Evolutionary conservation across 1,284 basidiomycete genomes (phyloP).

Genomic region (Ustilago vetiveriae): DNA sequence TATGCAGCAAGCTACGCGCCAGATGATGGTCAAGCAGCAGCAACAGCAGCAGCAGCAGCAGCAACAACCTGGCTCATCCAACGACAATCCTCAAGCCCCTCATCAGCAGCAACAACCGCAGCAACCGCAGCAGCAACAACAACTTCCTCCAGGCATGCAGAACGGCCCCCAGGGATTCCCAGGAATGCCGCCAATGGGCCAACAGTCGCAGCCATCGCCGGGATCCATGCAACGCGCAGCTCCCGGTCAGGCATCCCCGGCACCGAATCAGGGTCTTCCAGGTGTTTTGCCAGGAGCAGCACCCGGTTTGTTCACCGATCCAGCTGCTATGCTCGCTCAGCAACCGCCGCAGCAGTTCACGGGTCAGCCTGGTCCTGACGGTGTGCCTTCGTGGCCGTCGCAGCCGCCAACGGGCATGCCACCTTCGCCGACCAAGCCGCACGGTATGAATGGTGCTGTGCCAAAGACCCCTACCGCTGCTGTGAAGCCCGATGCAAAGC

Average conservation of each 20-base stretch:
- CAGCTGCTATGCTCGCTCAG: constrained; percentile 24
- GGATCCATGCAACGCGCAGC: constrained; percentile 7
- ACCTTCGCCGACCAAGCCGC: constrained; percentile 30
- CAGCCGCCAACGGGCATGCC: constrained; percentile 25
- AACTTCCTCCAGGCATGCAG: constrained; percentile 1
- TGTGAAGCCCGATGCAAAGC: constrained; percentile 31
- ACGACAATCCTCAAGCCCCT: constrained; percentile 1
- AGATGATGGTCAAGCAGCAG: constrained; percentile 49
- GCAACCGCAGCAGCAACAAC: constrained; percentile 9
- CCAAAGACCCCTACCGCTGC: constrained; percentile 25
- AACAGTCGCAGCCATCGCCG: constrained; percentile 15
- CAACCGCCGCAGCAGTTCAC: constrained; percentile 18
- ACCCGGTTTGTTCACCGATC: constrained; percentile 22
- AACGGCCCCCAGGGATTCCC: constrained; percentile 14
- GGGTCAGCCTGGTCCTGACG: constrained; percentile 18
- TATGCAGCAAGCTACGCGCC: constrained; percentile 54
- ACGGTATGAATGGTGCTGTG: constrained; percentile 11
- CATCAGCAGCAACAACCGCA: constrained; percentile 14
- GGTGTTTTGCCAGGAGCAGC: constrained; percentile 27
- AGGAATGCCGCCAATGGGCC: constrained; percentile 18
- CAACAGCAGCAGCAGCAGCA: constrained; percentile 26
- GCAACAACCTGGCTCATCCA: constrained; percentile 7
- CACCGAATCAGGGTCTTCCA: constrained; percentile 22
- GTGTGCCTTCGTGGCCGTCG: constrained; percentile 37
- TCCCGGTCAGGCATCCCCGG: constrained; percentile 26